A percentile compares a stretch with the other conserved stretches of the same genome.
Conservation (phyloP, 2,329 filamentous ascomycete genomes). For the Penicillium glabrum region DNA sequence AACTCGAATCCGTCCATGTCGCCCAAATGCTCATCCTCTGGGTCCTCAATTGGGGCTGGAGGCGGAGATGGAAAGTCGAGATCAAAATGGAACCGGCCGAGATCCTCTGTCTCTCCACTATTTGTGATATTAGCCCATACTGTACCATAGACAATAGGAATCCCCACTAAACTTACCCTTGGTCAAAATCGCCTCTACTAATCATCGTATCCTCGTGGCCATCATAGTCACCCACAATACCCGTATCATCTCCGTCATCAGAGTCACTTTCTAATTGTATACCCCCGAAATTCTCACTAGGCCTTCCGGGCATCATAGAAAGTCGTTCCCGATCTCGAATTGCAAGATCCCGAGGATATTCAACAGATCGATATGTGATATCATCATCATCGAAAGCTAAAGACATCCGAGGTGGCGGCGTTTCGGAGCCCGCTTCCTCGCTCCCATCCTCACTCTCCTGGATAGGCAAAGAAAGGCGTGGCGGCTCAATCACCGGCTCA, state of each 20-base stretch:
- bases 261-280: slow-evolving; percentile 47
- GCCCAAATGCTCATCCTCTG: slow-evolving; percentile 32
- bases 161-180: slow-evolving; percentile 30
- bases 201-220: slow-evolving; percentile 37
- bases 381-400: slow-evolving; percentile 48
- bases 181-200: slow-evolving; percentile 40
- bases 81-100: slow-evolving; percentile 43
- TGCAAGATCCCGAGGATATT: slow-evolving; percentile 44
- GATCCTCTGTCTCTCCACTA: slow-evolving; percentile 46
- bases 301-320: slow-evolving; percentile 43
- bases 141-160: slow-evolving; percentile 16
- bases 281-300: slow-evolving; percentile 55
- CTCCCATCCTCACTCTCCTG: slow-evolving; percentile 47
- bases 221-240: slow-evolving; percentile 37
- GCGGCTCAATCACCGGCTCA: slow-evolving; percentile 46
- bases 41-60: slow-evolving; percentile 26
- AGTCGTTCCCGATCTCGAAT: slow-evolving; percentile 39
- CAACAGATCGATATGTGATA: slow-evolving; percentile 42
- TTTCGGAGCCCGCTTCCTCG: slow-evolving; percentile 42
- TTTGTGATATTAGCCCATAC: slow-evolving; percentile 17
- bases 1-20: slow-evolving; percentile 39
- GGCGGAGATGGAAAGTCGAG: slow-evolving; percentile 41
- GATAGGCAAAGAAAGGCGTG: slow-evolving; percentile 46
- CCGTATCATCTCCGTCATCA: slow-evolving; percentile 39
- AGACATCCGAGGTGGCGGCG: slow-evolving; percentile 40